These are phyloP conservation scores for Dryadomyces quercivorus DNA, from an alignment of 2,329 filamentous ascomycete genomes.

Conservation along the genomic window DNA sequence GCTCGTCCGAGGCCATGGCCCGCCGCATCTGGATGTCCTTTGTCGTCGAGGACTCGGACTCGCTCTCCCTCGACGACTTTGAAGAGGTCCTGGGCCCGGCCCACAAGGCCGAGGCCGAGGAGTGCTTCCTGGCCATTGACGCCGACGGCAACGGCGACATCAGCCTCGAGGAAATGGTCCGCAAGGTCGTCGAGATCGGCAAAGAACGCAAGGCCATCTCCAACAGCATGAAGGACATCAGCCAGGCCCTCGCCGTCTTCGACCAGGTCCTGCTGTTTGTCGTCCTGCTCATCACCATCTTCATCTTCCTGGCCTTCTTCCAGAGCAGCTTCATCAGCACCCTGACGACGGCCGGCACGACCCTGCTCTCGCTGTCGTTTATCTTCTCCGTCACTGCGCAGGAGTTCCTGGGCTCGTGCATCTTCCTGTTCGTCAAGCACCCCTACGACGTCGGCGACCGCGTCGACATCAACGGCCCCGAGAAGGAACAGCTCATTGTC, in stretches of 20 bases:
- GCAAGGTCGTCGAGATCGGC: constrained; percentile 73
- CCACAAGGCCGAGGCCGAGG: constrained; percentile 67
- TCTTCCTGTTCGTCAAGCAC: constrained; percentile 98
- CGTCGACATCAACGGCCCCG: constrained; percentile 58
- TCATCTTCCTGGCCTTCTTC: constrained; percentile 84
- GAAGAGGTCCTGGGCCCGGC: constrained; percentile 72
- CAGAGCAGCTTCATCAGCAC: constrained; percentile 76
- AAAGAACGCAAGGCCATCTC: constrained; percentile 79
- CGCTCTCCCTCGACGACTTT: constrained; percentile 70
- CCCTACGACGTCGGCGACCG: constrained; percentile 93
- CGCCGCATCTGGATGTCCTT: constrained; percentile 95
- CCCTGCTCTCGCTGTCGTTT: constrained; percentile 90
- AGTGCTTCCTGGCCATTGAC: constrained; percentile 72
- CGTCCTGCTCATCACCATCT: constrained; percentile 66
- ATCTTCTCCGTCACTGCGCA: constrained; percentile 86
- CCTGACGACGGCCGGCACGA: constrained; percentile 79
- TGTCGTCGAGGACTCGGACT: constrained; percentile 77
- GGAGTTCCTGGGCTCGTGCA: constrained; percentile 94
- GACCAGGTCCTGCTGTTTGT: constrained; percentile 76
- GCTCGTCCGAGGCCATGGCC: constrained; percentile 83
- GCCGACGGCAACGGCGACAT: constrained; percentile 87
- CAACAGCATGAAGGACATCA: constrained; percentile 94
- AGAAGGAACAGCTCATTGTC: constrained; percentile 59
- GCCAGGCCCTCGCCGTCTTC: constrained; percentile 82
- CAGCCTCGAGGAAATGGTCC: constrained; percentile 87